Evolutionary conservation across 371 early-diverging fungal genomes (phyloP).

Genomic region (Blyttiomyces sp.): DNA sequence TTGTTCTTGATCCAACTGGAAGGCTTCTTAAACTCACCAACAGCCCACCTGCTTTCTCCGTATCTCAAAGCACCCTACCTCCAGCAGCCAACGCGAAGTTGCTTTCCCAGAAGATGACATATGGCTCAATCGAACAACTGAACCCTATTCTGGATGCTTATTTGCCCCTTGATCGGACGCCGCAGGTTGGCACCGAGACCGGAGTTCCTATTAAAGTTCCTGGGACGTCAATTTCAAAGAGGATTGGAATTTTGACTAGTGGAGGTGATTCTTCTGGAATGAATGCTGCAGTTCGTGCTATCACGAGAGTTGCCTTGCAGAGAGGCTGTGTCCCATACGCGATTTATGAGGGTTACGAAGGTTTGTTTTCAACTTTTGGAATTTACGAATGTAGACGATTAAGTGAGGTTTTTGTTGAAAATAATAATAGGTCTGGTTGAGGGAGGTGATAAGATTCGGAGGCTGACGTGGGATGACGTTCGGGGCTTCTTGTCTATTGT

Average conservation of each 20-base stretch:
- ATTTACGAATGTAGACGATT: too few relatives aligned
- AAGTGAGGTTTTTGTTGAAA: too few relatives aligned
- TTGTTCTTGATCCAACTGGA: too few relatives aligned
- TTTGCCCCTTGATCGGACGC: slow-evolving; percentile 13
- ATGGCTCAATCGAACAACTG: slow-evolving; percentile 5
- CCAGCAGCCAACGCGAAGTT: too few relatives aligned
- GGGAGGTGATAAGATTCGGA: slow-evolving; percentile 83
- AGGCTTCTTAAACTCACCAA: too few relatives aligned
- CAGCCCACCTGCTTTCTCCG: too few relatives aligned
- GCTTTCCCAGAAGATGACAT: too few relatives aligned
- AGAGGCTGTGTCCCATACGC: slow-evolving; percentile 84
- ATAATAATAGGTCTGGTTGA: slow-evolving; percentile 88
- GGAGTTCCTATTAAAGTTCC: too few relatives aligned
- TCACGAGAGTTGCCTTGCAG: slow-evolving; percentile 87
- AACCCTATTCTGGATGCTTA: slow-evolving; percentile 9
- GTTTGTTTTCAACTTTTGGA: slow-evolving; percentile 35
- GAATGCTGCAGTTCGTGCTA: slow-evolving; percentile 96
- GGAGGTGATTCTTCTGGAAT: slow-evolving; percentile 99
- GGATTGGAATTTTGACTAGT: slow-evolving; percentile 91
- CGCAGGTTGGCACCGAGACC: neutral
- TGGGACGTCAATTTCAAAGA: too few relatives aligned
- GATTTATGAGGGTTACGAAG: slow-evolving; percentile 97
- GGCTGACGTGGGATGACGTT: slow-evolving; percentile 89
- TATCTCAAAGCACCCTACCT: too few relatives aligned
- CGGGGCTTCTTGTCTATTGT: slow-evolving; percentile 76